Evolutionary conservation across 139 green algal species (phyloP).

Genomic region (Deuterostichococcus epilithicus): DNA sequence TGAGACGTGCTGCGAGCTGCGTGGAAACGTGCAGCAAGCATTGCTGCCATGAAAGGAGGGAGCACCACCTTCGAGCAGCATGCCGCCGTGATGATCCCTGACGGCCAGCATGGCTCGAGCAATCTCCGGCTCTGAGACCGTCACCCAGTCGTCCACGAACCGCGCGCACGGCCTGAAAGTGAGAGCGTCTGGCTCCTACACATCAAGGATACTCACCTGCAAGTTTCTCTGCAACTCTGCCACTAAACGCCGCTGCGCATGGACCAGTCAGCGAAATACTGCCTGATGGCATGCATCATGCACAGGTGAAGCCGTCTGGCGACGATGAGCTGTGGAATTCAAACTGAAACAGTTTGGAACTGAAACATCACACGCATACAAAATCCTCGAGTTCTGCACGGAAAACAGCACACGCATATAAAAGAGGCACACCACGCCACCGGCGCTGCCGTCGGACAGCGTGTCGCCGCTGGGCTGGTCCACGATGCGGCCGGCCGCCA

Average conservation of each 20-base stretch:
- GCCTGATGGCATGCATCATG: too few relatives aligned
- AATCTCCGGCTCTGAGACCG: constrained; percentile 54
- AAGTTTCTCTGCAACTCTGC: too few relatives aligned
- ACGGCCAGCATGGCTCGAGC: constrained; percentile 44
- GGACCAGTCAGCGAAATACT: too few relatives aligned
- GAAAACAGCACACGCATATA: too few relatives aligned
- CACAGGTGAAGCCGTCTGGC: too few relatives aligned
- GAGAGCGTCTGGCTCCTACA: constrained; percentile 37
- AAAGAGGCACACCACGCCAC: not conserved
- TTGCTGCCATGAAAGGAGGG: not conserved
- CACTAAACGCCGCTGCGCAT: too few relatives aligned
- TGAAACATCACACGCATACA: not conserved
- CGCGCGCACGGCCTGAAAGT: constrained; percentile 45
- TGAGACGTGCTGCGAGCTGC: not conserved
- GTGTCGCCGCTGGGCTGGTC: constrained; percentile 24
- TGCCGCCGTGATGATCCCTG: constrained; percentile 27
- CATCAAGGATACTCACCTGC: not conserved
- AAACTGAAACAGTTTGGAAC: too few relatives aligned
- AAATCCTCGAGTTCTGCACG: too few relatives aligned
- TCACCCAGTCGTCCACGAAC: constrained; percentile 57
- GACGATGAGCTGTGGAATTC: too few relatives aligned
- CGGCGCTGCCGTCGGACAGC: constrained; percentile 51
- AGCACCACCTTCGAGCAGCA: constrained; percentile 48
- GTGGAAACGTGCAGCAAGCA: too few relatives aligned
- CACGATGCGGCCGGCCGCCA: constrained; percentile 34